Conservation (phyloP, 257 asterid genomes). For the Thymus mandschuricus region DNA sequence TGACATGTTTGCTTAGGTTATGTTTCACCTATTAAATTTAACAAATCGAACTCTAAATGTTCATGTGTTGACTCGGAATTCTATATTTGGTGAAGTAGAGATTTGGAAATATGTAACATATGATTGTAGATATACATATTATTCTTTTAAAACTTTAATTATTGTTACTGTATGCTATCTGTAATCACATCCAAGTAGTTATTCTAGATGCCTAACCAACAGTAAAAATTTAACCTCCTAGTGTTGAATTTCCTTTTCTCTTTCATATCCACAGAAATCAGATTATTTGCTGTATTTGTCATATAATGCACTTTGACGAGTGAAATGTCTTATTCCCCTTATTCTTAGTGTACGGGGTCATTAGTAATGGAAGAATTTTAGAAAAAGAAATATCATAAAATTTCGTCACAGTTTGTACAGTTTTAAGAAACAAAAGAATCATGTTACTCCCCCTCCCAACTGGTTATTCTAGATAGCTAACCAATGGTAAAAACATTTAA, state of each 20-base stretch:
- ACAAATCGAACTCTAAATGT: neutral
- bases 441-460: neutral
- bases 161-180: neutral
- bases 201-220: neutral
- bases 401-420: neutral
- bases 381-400: neutral
- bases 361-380: neutral
- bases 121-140: conserved; percentile 5
- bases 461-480: too few relatives aligned
- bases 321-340: too few relatives aligned
- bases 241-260: conserved; percentile 12
- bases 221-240: neutral
- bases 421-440: conserved; percentile 11
- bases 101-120: neutral
- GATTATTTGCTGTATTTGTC: neutral
- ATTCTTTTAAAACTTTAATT: neutral
- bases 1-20: conserved; percentile 8
- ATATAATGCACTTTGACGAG: neutral
- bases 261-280: neutral
- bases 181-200: neutral
- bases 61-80: conserved; percentile 13
- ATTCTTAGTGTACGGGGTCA: too few relatives aligned
- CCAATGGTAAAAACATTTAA: too few relatives aligned
- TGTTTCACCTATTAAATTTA: neutral
- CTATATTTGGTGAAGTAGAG: neutral